Conservation (phyloP, 2,329 filamentous ascomycete genomes). For the Aspergillus unguis region DNA sequence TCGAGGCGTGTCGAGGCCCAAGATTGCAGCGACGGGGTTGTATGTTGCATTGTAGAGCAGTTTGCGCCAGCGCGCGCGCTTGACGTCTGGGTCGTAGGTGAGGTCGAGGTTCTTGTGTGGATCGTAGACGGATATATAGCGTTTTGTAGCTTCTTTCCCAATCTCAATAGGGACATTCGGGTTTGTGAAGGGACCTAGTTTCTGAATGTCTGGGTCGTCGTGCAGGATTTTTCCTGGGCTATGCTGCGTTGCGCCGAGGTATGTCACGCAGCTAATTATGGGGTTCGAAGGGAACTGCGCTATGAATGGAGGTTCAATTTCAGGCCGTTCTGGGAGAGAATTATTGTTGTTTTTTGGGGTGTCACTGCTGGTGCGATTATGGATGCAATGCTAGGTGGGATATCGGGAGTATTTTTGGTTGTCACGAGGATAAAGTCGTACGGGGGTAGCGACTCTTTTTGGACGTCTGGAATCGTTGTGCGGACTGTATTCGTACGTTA, state of each 20-base stretch:
- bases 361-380: slow-evolving; percentile 54
- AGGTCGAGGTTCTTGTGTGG: not conserved
- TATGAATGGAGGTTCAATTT: slow-evolving; percentile 59
- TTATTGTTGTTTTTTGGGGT: slow-evolving; percentile 49
- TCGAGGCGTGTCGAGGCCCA: not conserved
- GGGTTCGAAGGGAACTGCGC: slow-evolving; percentile 50
- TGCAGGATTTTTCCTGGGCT: not conserved
- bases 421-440: slow-evolving; percentile 58
- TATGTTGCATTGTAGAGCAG: not conserved
- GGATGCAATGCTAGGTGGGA: slow-evolving; percentile 48
- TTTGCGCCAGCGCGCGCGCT: not conserved
- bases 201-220: not conserved
- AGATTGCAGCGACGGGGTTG: not conserved
- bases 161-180: not conserved
- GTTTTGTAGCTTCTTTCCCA: not conserved
- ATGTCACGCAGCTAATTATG: slow-evolving; percentile 52
- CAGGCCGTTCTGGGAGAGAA: slow-evolving; percentile 60
- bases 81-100: not conserved
- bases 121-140: not conserved
- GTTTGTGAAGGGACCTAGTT: not conserved
- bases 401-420: slow-evolving; percentile 59
- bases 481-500: not conserved
- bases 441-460: slow-evolving; percentile 6
- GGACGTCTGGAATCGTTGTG: slow-evolving; percentile 48
- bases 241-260: slow-evolving; percentile 39